phyloP scores from a whole-genome alignment of 805 yeast species.

The Isabelozyma rhagii region DNA sequence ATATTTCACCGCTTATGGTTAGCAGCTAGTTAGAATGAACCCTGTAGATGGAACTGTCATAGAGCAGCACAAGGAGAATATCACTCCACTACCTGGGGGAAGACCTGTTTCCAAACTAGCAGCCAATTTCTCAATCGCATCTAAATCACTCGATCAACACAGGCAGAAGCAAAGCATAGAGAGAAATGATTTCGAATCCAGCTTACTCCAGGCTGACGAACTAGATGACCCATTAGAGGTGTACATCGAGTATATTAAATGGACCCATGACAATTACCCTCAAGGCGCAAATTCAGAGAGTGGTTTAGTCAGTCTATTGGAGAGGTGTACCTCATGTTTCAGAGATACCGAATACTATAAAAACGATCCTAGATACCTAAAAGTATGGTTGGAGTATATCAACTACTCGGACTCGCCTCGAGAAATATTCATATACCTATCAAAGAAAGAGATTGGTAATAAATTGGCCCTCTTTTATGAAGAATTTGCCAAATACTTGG shows the following conservation, averaged over 20 bases:
- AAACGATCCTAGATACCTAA: slow-evolving; percentile 78
- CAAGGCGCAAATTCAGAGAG: slow-evolving; percentile 61
- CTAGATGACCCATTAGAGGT: slow-evolving; percentile 82
- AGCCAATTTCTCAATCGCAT: slow-evolving; percentile 29
- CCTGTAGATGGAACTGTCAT: slow-evolving; percentile 13
- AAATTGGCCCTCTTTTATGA: slow-evolving; percentile 72
- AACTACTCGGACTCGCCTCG: slow-evolving; percentile 64
- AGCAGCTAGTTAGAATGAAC: no score
- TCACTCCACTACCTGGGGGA: slow-evolving; percentile 64
- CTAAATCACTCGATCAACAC: slow-evolving; percentile 14
- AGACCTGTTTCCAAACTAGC: slow-evolving; percentile 61
- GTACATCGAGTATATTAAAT: slow-evolving; percentile 68
- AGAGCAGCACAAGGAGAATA: slow-evolving; percentile 68
- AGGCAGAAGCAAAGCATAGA: slow-evolving; percentile 28
- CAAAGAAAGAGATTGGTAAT: slow-evolving; percentile 67
- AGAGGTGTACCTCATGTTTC: slow-evolving; percentile 68
- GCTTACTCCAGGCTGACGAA: slow-evolving; percentile 51
- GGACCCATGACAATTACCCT: slow-evolving; percentile 65
- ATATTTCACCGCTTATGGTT: no score
- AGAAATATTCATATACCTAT: slow-evolving; percentile 68
- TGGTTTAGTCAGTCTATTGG: slow-evolving; percentile 63
- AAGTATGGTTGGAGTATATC: slow-evolving; percentile 79
- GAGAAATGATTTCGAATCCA: slow-evolving; percentile 47
- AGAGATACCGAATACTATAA: slow-evolving; percentile 64
- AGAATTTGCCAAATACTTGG: slow-evolving; percentile 66